Evolutionary conservation across 495 filamentous ascomycete genomes (phyloP).

Genomic region (Extremus antarcticus): DNA sequence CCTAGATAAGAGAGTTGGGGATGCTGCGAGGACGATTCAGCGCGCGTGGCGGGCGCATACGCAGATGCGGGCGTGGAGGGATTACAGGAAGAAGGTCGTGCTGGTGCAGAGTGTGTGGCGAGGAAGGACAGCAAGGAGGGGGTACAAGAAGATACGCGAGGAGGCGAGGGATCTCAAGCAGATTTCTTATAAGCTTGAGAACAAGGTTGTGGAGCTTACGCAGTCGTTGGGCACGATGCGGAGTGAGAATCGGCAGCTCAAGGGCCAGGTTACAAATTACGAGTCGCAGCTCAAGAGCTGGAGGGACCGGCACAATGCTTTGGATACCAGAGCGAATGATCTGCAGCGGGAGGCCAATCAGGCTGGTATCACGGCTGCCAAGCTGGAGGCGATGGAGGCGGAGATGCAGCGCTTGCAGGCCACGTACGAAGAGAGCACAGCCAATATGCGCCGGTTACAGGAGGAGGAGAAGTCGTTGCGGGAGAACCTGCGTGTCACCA

Average conservation of each 20-base stretch:
- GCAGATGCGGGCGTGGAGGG: slow-evolving; percentile 70
- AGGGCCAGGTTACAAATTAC: slow-evolving; percentile 88
- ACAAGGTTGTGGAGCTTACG: slow-evolving; percentile 97
- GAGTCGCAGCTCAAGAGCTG: slow-evolving; percentile 90
- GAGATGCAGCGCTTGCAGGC: slow-evolving; percentile 88
- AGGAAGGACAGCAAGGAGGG: slow-evolving; percentile 65
- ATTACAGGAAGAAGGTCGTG: slow-evolving; percentile 77
- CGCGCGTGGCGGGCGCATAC: slow-evolving; percentile 73
- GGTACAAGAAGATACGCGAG: slow-evolving; percentile 82
- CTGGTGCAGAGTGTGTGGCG: slow-evolving; percentile 92
- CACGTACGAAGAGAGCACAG: slow-evolving; percentile 72
- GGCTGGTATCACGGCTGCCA: slow-evolving; percentile 86
- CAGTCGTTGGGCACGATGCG: slow-evolving; percentile 87
- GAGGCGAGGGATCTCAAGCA: slow-evolving; percentile 97
- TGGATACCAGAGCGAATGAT: slow-evolving; percentile 83
- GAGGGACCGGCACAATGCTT: slow-evolving; percentile 80
- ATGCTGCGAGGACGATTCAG: slow-evolving; percentile 85
- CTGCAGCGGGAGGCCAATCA: slow-evolving; percentile 95
- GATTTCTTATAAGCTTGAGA: slow-evolving; percentile 97
- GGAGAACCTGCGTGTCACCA: slow-evolving; percentile 64
- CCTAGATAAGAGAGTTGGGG: slow-evolving; percentile 84
- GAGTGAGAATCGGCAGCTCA: slow-evolving; percentile 78
- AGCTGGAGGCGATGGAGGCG: slow-evolving; percentile 75
- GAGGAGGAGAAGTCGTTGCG: slow-evolving; percentile 77
- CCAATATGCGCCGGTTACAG: slow-evolving; percentile 83